phyloP scores from a whole-genome alignment of 768 basidiomycete species.

The Leccinum disarticulatum region DNA sequence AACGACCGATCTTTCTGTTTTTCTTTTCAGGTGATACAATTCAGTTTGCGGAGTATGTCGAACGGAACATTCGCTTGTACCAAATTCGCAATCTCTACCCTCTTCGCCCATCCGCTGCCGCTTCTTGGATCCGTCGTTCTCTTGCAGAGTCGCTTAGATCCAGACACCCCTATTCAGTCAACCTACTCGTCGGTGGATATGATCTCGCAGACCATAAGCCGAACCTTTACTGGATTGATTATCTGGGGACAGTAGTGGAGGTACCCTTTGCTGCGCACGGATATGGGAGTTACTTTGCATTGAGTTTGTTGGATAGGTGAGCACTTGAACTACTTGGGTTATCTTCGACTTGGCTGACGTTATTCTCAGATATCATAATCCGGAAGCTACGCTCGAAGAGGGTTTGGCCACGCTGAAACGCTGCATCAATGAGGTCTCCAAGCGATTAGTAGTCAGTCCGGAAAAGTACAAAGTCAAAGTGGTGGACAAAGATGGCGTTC shows the following conservation, averaged over 20 bases:
- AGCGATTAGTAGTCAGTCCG: conserved; percentile 76
- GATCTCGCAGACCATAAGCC: conserved; percentile 75
- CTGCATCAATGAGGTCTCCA: conserved; percentile 86
- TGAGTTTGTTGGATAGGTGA: conserved; percentile 89
- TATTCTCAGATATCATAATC: conserved; percentile 77
- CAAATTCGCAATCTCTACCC: conserved; percentile 92
- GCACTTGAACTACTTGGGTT: conserved; percentile 14
- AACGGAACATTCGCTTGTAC: conserved; percentile 93
- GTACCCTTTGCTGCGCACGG: conserved; percentile 96
- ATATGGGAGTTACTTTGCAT: conserved; percentile 88
- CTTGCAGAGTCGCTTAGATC: conserved; percentile 90
- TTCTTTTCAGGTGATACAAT: conserved; percentile 78
- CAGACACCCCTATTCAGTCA: conserved; percentile 84
- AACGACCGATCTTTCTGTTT: neutral
- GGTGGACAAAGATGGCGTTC: conserved; percentile 88
- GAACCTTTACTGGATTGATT: conserved; percentile 93
- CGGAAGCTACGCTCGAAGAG: conserved; percentile 80
- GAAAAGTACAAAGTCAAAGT: conserved; percentile 87
- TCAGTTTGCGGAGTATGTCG: conserved; percentile 94
- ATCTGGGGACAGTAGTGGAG: conserved; percentile 84
- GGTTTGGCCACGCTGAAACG: conserved; percentile 81
- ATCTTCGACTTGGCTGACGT: neutral
- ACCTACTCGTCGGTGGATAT: conserved; percentile 90
- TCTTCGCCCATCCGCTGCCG: conserved; percentile 86
- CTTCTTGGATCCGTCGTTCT: conserved; percentile 91